Evolutionary conservation across 495 filamentous ascomycete species (phyloP), one percentile per base, ranked within the genome.

Genomic region (Beverwykella pulmonaria): DNA sequence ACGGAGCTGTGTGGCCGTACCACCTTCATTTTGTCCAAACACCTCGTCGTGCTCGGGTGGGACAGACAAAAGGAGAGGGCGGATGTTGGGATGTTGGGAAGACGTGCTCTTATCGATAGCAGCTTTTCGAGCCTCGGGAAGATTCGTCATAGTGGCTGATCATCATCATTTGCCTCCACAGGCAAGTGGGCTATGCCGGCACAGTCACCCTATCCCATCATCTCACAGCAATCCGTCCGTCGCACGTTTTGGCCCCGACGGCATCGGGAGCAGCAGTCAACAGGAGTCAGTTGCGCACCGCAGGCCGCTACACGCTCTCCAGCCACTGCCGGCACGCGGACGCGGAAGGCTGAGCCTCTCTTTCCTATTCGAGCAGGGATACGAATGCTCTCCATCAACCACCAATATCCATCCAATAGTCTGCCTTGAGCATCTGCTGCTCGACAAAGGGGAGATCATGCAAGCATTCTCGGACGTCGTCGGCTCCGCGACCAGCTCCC

Each of bases 401-500:
- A 15, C 27, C 52, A 54, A 54, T 54, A 54, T 15, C 20, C 7
- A 15, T 52, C 26, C 8, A 54, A 27, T 53, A 23, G 17, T 53
- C 49, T 54, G 5, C 7, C 27, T 34, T 25, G 5, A 22, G 25
- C 7, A 10, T 5, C 8, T 20, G 32, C 2, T 4, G 39, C 39
- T 44, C 8, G 32, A 34, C 6, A 7, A 44, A 44, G 15, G n/a
- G 22, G 47, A 20, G 27, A 29, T 3, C 26, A 49, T 53, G 50
- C 19, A 23, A 8, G 56, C 48, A 15, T 61, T 67, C 25, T 67
- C 64, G 36, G 57, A 61, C 23, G 50, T 67, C n/a, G 39, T 30
- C 19, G 57, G 57, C 27, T 61, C 64, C n/a, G 23, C 29, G 26
- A 62, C 30, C 17, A 60, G 56, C 56, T 46, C 63, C 17, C 61